Conservation (phyloP, 768 basidiomycete species). For the Leccinum variicolor region DNA sequence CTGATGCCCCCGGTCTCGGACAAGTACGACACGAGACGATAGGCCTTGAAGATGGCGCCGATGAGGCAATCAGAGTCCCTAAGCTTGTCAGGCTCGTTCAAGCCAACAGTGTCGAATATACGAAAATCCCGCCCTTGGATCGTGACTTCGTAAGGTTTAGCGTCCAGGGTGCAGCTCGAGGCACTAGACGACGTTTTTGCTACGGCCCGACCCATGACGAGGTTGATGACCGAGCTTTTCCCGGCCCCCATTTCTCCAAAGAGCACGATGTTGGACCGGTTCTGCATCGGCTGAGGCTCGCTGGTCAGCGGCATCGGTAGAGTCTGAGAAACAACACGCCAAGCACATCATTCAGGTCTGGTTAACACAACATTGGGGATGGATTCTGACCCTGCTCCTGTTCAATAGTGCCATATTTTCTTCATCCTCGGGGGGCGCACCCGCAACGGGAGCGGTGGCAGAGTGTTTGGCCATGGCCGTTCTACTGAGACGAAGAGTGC, state of each 20-base stretch:
- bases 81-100: conserved; percentile 28
- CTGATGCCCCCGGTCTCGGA: conserved; percentile 34
- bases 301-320: conserved; percentile 3
- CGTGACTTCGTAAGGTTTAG: conserved; percentile 23
- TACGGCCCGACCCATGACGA: conserved; percentile 28
- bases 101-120: conserved; percentile 35
- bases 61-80: conserved; percentile 25
- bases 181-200: conserved; percentile 31
- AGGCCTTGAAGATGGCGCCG: conserved; percentile 31
- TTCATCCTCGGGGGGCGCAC: background rate
- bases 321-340: background rate
- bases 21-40: conserved; percentile 33
- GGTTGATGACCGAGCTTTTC: conserved; percentile 44
- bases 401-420: background rate
- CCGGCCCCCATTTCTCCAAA: conserved; percentile 32
- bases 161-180: conserved; percentile 34
- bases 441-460: background rate
- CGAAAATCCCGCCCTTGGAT: conserved; percentile 18
- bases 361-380: background rate
- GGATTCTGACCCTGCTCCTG: conserved; percentile 11
- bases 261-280: conserved; percentile 23
- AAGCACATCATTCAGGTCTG: conserved; percentile 5
- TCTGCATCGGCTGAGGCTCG: conserved; percentile 10
- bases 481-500: background rate
- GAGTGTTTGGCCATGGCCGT: conserved; percentile 1